Evolutionary conservation across 2,329 filamentous ascomycete species (phyloP).

Genomic region (Apiospora malaysiana): DNA sequence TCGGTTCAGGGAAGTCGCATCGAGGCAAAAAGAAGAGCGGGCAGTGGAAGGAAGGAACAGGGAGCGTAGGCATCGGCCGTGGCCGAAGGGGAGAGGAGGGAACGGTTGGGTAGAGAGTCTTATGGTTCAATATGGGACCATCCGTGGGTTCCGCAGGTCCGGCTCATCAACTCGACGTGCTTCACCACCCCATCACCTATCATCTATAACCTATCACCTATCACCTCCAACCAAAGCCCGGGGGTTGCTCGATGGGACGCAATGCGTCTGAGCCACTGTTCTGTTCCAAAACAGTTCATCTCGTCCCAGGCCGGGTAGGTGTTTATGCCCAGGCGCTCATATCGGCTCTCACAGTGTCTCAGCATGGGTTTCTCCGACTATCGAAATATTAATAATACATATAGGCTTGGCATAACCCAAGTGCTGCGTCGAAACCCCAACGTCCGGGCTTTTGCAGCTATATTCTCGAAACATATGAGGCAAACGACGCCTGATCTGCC

Average conservation of each 20-base stretch:
- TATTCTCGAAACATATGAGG: constrained; percentile 16
- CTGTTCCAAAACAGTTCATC: constrained; percentile 15
- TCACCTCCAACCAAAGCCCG: not conserved
- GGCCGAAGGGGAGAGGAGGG: not conserved
- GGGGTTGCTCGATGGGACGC: not conserved
- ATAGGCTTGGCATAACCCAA: not conserved
- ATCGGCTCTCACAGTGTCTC: not conserved
- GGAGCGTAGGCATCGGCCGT: not conserved
- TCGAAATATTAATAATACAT: constrained; percentile 1
- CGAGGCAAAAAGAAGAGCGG: not conserved
- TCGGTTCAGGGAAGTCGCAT: not conserved
- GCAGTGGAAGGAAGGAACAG: not conserved
- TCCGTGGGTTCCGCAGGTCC: constrained; percentile 12
- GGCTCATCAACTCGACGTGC: not conserved
- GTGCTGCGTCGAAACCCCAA: not conserved
- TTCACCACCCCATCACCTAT: not conserved
- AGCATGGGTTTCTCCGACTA: constrained; percentile 14
- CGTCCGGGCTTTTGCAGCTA: not conserved
- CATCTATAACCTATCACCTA: not conserved
- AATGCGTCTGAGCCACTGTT: constrained; percentile 14
- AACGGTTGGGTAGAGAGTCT: not conserved
- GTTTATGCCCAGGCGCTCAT: not conserved
- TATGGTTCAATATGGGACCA: constrained; percentile 17
- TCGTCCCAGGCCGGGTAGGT: constrained; percentile 2
- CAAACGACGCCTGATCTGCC: not conserved